Conservation (phyloP, 495 filamentous ascomycete species). For the Aspergillus asperescens region DNA sequence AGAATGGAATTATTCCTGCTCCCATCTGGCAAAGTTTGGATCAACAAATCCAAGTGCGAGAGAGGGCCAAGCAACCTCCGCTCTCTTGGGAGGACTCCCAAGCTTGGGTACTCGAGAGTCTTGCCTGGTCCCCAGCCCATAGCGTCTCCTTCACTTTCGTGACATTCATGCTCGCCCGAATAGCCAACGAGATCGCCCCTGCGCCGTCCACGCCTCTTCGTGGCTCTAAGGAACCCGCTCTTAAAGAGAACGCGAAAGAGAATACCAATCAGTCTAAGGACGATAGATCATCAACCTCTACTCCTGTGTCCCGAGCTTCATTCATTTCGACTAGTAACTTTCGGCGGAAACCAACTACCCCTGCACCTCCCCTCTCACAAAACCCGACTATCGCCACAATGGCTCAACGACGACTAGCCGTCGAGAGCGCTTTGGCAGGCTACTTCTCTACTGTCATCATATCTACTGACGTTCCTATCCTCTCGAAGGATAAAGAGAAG, state of each 20-base stretch:
- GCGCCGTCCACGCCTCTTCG: slow-evolving; percentile 21
- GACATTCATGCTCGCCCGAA: slow-evolving; percentile 63
- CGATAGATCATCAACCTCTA: slow-evolving; percentile 2
- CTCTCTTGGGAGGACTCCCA: slow-evolving; percentile 58
- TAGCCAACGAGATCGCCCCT: slow-evolving; percentile 44
- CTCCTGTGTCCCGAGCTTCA: slow-evolving; percentile 24
- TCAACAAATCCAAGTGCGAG: slow-evolving; percentile 47
- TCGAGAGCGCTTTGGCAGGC: slow-evolving; percentile 30
- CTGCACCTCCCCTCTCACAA: background rate
- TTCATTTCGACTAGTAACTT: slow-evolving; percentile 34
- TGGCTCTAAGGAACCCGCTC: slow-evolving; percentile 3
- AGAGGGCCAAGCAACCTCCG: slow-evolving; percentile 43
- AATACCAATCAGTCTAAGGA: background rate
- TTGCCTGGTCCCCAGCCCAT: slow-evolving; percentile 65
- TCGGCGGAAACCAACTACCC: slow-evolving; percentile 26
- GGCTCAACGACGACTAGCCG: slow-evolving; percentile 28
- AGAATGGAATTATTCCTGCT: slow-evolving; percentile 67
- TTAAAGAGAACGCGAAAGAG: background rate
- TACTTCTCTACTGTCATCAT: slow-evolving; percentile 37
- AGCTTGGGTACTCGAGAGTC: slow-evolving; percentile 63
- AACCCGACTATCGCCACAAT: slow-evolving; percentile 10
- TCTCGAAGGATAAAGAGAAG: slow-evolving; percentile 39
- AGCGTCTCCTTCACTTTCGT: slow-evolving; percentile 84
- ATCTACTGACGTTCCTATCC: slow-evolving; percentile 25
- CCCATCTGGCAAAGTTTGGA: slow-evolving; percentile 68